Evolutionary conservation across 164 flowering plant species (phyloP).

Genomic region (Magnolia kwangsiensis): DNA sequence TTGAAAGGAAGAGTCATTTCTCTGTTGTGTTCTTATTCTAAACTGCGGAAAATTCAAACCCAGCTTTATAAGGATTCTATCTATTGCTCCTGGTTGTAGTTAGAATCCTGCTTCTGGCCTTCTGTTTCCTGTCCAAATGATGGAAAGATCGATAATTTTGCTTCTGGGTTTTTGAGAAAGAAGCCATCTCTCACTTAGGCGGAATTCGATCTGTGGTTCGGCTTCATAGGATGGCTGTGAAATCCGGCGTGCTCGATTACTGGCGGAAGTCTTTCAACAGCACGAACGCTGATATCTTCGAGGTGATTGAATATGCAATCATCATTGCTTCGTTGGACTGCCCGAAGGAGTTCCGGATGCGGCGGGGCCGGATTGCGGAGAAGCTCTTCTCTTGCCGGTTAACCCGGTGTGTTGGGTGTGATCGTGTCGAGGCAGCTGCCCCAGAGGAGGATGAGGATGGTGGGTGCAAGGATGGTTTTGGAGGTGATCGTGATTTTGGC

Average conservation of each 20-base stretch:
- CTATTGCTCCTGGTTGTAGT: background rate
- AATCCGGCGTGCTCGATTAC: conserved; percentile 21
- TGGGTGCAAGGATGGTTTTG: conserved; percentile 14
- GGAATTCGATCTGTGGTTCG: background rate
- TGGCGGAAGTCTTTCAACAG: conserved; percentile 34
- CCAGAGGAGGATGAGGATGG: conserved; percentile 19
- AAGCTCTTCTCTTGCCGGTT: conserved; percentile 24
- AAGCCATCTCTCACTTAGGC: background rate
- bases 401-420: conserved; percentile 28
- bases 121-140: background rate
- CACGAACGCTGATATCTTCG: conserved; percentile 29
- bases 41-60: background rate
- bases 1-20: background rate
- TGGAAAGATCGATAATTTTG: background rate
- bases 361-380: conserved; percentile 36
- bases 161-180: conserved; percentile 3
- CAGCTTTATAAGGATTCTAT: background rate
- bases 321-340: conserved; percentile 33
- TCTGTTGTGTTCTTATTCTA: background rate
- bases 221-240: conserved; percentile 5
- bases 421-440: conserved; percentile 20
- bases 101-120: background rate
- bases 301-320: conserved; percentile 33
- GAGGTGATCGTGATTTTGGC: conserved; percentile 27
- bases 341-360: conserved; percentile 30